Evolutionary conservation across 371 early-diverging fungal species (phyloP).

Genomic region (Mucor racemosus): DNA sequence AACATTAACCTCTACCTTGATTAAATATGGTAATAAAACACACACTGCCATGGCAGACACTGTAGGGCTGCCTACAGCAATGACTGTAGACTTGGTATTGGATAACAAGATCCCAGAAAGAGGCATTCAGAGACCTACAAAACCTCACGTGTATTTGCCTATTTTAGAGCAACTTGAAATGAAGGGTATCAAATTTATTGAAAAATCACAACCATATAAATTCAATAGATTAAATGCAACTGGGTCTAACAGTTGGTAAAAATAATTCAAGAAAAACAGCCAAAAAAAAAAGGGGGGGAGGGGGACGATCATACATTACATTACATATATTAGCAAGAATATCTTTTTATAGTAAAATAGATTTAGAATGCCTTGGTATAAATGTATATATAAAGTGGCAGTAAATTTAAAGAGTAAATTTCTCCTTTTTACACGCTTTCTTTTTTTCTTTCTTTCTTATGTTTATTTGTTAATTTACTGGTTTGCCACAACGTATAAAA

Average conservation of each 20-base stretch:
- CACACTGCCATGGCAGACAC: constrained; percentile 93
- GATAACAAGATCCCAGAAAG: constrained; percentile 64
- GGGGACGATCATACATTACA: not conserved
- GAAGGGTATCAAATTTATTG: constrained; percentile 77
- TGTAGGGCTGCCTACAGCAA: constrained; percentile 88
- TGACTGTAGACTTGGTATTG: constrained; percentile 83
- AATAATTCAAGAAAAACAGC: not conserved
- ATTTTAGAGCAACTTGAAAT: constrained; percentile 70
- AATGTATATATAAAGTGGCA: not conserved
- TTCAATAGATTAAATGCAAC: constrained; percentile 26
- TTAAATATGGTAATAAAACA: constrained; percentile 75
- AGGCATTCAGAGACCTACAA: constrained; percentile 82
- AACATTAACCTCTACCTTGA: constrained; percentile 74
- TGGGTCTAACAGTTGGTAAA: constrained; percentile 34
- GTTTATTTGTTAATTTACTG: not conserved
- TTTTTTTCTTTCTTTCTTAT: not conserved
- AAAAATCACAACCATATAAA: constrained; percentile 45
- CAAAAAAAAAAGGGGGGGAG: not conserved
- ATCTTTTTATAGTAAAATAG: constrained; percentile 4
- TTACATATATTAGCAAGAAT: not conserved
- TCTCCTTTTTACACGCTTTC: not conserved
- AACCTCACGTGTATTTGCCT: constrained; percentile 77
- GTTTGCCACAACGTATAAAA: not conserved
- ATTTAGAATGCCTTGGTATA: not conserved
- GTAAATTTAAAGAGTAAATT: not conserved